Evolutionary conservation across 805 yeast genomes (phyloP).

Genomic region (Saturnispora silvae): DNA sequence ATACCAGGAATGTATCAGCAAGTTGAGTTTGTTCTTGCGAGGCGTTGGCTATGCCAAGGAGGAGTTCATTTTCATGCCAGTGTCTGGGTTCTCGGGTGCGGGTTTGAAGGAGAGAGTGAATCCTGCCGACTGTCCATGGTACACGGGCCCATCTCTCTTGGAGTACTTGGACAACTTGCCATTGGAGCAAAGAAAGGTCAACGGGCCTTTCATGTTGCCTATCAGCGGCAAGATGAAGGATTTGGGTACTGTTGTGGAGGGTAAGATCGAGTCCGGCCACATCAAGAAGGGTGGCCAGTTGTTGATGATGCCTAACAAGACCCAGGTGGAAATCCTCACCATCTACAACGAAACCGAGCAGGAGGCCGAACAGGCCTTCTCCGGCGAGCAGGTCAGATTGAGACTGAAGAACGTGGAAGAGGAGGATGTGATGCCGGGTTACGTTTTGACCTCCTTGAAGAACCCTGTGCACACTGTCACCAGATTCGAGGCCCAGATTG

Average conservation of each 20-base stretch:
- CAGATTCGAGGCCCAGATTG: constrained; percentile 89
- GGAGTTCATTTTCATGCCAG: constrained; percentile 90
- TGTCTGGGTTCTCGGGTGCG: constrained; percentile 95
- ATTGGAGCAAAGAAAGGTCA: constrained; percentile 73
- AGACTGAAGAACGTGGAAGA: constrained; percentile 94
- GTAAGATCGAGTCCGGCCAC: constrained; percentile 95
- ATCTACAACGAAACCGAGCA: constrained; percentile 93
- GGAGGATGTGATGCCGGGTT: constrained; percentile 89
- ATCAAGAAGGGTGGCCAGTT: constrained; percentile 68
- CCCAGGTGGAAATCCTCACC: constrained; percentile 70
- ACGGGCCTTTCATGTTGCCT: constrained; percentile 97
- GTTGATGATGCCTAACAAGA: constrained; percentile 87
- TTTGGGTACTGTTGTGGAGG: constrained; percentile 95
- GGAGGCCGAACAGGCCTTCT: constrained; percentile 79
- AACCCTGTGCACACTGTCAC: constrained; percentile 89
- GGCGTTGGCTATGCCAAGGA: constrained; percentile 87
- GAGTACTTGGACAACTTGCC: constrained; percentile 82
- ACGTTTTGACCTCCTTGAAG: constrained; percentile 75
- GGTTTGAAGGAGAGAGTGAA: constrained; percentile 83
- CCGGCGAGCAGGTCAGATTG: constrained; percentile 96
- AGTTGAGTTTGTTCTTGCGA: constrained; percentile 66
- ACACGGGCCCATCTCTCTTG: constrained; percentile 81
- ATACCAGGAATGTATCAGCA: constrained; percentile 87
- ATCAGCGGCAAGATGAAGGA: constrained; percentile 91
- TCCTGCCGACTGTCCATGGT: constrained; percentile 77